phyloP scores from a whole-genome alignment of 2,329 filamentous ascomycete species.

The Arthroderma sp. region DNA sequence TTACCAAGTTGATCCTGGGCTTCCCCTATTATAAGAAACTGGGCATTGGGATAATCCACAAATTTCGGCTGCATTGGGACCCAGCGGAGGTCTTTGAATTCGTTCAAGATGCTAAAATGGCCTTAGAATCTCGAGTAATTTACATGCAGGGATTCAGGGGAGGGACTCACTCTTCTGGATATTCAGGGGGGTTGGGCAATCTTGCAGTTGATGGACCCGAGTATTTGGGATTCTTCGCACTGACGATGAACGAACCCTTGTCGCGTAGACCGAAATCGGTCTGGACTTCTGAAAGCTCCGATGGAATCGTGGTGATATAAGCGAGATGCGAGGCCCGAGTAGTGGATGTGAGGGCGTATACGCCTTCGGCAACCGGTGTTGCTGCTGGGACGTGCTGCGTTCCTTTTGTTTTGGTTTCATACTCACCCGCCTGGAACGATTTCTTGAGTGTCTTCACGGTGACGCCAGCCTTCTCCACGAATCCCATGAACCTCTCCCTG shows the following conservation, averaged over 20 bases:
- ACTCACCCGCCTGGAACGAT: constrained; percentile 54
- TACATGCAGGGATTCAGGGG: background rate
- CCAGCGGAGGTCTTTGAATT: constrained; percentile 64
- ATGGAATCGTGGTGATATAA: constrained; percentile 65
- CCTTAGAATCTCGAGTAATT: background rate
- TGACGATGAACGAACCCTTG: constrained; percentile 65
- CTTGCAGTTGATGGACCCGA: constrained; percentile 50
- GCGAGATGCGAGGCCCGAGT: constrained; percentile 61
- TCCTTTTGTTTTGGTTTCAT: constrained; percentile 63
- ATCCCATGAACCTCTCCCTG: constrained; percentile 61
- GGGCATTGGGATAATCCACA: constrained; percentile 59
- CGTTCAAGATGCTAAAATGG: constrained; percentile 46
- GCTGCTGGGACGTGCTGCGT: constrained; percentile 55
- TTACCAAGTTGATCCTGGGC: constrained; percentile 22
- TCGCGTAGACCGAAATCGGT: constrained; percentile 56
- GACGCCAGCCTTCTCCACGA: constrained; percentile 61
- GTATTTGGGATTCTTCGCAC: constrained; percentile 64
- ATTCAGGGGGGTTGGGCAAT: constrained; percentile 54
- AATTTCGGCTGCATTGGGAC: constrained; percentile 58
- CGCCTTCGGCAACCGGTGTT: constrained; percentile 66
- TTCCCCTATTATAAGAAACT: constrained; percentile 65
- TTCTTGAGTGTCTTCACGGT: constrained; percentile 59
- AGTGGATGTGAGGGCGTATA: constrained; percentile 67
- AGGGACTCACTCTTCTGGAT: constrained; percentile 51
- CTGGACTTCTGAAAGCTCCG: constrained; percentile 57